Base-by-base conservation (phyloP, 192 early-diverging fungal genomes). In the Rhizophagus prolifer region DNA sequence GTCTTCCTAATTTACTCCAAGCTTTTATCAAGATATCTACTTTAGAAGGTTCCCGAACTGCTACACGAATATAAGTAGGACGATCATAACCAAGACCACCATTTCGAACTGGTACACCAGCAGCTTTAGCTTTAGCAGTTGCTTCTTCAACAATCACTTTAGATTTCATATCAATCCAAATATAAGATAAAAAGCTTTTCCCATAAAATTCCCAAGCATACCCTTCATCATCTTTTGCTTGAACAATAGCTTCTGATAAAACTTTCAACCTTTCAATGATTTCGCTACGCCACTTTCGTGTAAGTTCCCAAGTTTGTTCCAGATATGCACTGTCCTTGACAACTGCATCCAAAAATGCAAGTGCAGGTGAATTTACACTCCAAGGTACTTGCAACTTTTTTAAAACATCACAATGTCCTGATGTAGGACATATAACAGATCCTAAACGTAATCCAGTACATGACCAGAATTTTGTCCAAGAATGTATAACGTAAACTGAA, bases 381-480 rank as follows among this genome's bases (percentile, higher is more conserved):
- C 95, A 96, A 1, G 95, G 95, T 6, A 96, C 94, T 83, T 95
- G 94, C 12, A 92, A 83, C 81, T 90, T 91, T 80, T 92, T 92
- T 69, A 96, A 84, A 6, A 85, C 88, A 8, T 87, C 84, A 82
- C 90, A 91, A 74, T 95, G 94, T 3, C 77, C 81, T 12, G 77
- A 88, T 9, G 95, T 95, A 9, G 95, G 94, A 80, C 94, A 95
- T 16, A 96, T 90, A 28, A 96, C 90, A 1, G 94, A 95, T 25
- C 95, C 95, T 23, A 95, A 82, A 61, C 95, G 92, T 74, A 96
- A 86, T 31, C 95, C 95, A 7, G 94, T 94, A 86, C 95, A 96
- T 50, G 92, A 95, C 94, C 94, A 96, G 63, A 96, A 86, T 81
- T 96, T 96, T 58, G 95, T 96, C 95, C 95, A 96, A 28, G 94